phyloP scores from a whole-genome alignment of 345 rosid species.

The Alliaria petiolata region DNA sequence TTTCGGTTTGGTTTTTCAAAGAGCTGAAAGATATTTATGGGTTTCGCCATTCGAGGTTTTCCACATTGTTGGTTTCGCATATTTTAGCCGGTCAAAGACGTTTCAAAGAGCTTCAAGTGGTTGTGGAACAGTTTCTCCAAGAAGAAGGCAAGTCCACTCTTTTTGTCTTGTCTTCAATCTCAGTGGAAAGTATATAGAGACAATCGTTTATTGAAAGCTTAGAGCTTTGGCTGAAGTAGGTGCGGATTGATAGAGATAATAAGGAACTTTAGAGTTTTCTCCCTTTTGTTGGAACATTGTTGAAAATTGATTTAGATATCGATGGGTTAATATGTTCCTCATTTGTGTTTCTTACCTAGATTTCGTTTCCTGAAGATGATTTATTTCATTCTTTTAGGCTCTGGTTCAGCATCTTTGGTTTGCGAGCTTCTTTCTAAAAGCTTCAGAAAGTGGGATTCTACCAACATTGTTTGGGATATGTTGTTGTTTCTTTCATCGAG shows the following conservation, averaged over 20 bases:
- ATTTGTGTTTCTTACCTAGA: neutral
- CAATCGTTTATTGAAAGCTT: neutral
- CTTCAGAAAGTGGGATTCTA: conserved; percentile 54
- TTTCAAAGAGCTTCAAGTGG: conserved; percentile 46
- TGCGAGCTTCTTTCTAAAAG: conserved; percentile 48
- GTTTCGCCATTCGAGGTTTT: conserved; percentile 53
- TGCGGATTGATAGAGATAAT: neutral
- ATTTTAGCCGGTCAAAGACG: conserved; percentile 46
- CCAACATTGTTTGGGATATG: conserved; percentile 61
- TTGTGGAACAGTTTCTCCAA: conserved; percentile 47
- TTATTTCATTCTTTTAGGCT: conserved; percentile 53
- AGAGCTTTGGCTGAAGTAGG: neutral
- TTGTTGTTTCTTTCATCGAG: conserved; percentile 70
- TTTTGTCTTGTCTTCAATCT: neutral
- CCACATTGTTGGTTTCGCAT: conserved; percentile 52
- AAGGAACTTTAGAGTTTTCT: neutral
- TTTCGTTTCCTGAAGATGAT: neutral
- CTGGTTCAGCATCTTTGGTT: conserved; percentile 56
- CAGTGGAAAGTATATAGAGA: neutral
- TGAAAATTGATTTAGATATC: neutral
- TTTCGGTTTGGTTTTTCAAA: conserved; percentile 47
- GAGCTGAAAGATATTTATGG: conserved; percentile 47
- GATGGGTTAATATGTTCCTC: neutral
- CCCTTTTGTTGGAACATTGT: neutral
- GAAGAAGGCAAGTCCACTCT: conserved; percentile 49